Evolutionary conservation across 2,329 filamentous ascomycete genomes (phyloP), one percentile per base, ranked within the genome.

Genomic region (Aspergillus transmontanensis): DNA sequence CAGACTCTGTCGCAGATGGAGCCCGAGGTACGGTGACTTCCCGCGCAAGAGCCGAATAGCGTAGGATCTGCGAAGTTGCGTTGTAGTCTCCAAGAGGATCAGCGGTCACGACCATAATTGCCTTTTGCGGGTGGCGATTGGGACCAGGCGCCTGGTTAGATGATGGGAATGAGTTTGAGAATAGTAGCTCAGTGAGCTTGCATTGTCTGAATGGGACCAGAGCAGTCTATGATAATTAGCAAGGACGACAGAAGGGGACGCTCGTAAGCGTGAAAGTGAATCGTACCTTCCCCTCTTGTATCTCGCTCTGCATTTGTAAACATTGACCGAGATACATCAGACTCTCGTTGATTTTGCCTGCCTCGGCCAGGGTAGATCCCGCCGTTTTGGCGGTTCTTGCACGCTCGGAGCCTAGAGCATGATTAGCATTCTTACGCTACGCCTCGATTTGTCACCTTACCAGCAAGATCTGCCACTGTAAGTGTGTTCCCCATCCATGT

Each of bases 241-340:
- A 46, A 56, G 26, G 1, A 28, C 7, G 28, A 32, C 26, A 39
- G 36, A 36, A 21, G 19, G n/a, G n/a, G n/a, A 39, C 39, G 9
- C 16, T 46, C 19, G 30, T 12, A 11, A 7, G 30, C 19, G 9
- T 45, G 36, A 41, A n/a, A 34, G 7, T 53, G 51, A 12, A 19
- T n/a, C 76, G 54, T 83, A 92, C 91, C 86, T 92, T 87, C 14
- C 88, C 89, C 66, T 84, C 89, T 50, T 89, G 89, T 36, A 89
- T 85, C 70, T 94, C 92, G 64, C 90, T 94, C 76, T 97, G 94
- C 85, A 97, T 94, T 75, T 98, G 94, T 71, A 99, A 85, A 75
- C 95, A 99, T 74, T 98, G 95, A 0, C 95, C 95, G 1, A 99
- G 85, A 75, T 97, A 98, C 95, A 99, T 99, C 74, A 99, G 82